These are phyloP conservation scores for Spencermartinsiella ligniputridi DNA, from an alignment of 1,139 yeast species.

Conservation along the genomic window DNA sequence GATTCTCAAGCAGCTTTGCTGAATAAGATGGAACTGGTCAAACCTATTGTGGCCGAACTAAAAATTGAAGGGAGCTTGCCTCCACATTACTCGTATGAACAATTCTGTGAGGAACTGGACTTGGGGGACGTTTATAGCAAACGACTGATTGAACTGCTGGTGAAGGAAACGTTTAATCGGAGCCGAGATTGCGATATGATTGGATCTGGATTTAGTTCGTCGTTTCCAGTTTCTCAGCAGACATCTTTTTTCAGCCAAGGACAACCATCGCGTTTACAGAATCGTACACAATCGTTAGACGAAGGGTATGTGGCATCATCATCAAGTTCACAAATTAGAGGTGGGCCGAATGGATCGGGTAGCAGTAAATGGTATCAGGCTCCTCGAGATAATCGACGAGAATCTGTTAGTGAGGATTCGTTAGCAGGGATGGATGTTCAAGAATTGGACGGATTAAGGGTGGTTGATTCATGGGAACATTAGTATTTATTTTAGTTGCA, in stretches of 20 bases:
- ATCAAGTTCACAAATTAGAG: background rate
- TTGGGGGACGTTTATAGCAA: slow-evolving; percentile 20
- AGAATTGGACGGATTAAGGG: no score
- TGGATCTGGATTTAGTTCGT: no score
- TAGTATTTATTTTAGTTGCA: no score
- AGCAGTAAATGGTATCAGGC: background rate
- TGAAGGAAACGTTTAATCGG: slow-evolving; percentile 22
- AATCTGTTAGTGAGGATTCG: background rate
- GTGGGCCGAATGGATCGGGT: background rate
- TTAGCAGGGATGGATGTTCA: no score
- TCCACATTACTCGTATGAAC: slow-evolving; percentile 18
- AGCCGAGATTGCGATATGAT: no score
- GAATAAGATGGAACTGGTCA: background rate
- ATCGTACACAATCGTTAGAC: background rate
- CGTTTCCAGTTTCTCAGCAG: no score
- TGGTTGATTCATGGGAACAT: no score
- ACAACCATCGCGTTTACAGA: background rate
- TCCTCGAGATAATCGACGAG: background rate
- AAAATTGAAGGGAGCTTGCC: background rate
- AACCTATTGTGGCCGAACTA: background rate
- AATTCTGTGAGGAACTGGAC: slow-evolving; percentile 26
- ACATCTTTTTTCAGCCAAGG: no score
- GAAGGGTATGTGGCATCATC: background rate
- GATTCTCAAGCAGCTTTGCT: background rate
- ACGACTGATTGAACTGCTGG: slow-evolving; percentile 22